phyloP scores from a whole-genome alignment of 2,329 filamentous ascomycete genomes.

The Colletotrichum higginsianum region DNA sequence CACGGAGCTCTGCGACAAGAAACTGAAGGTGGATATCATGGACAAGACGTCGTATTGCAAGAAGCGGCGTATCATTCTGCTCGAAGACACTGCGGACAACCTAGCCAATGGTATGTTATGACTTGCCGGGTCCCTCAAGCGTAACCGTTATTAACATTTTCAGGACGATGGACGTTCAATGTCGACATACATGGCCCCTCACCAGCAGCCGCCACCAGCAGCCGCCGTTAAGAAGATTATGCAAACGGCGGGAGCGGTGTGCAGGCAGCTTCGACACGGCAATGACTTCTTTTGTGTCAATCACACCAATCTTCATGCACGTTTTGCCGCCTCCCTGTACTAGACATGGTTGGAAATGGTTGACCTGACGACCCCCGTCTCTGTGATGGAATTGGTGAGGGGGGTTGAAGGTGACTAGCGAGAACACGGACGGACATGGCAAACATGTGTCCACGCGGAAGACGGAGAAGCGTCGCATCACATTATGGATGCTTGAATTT shows the following conservation, averaged over 20 bases:
- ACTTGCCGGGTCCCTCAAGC: not conserved
- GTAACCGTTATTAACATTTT: constrained; percentile 45
- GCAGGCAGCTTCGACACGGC: not conserved
- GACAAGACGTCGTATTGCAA: constrained; percentile 99
- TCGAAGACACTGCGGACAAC: constrained; percentile 94
- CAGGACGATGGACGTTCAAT: constrained; percentile 65
- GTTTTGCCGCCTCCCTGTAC: not conserved
- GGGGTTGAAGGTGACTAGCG: not conserved
- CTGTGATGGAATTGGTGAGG: not conserved
- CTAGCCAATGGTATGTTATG: constrained; percentile 79
- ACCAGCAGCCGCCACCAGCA: constrained; percentile 45
- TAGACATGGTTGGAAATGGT: constrained; percentile 1
- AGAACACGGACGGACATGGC: not conserved
- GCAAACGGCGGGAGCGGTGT: not conserved
- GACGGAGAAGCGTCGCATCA: constrained; percentile 2
- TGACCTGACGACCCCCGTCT: too few species aligned
- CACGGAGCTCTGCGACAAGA: constrained; percentile 85
- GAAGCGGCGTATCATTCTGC: constrained; percentile 88
- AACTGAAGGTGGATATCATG: constrained; percentile 97
- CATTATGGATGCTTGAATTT: not conserved
- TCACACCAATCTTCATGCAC: not conserved
- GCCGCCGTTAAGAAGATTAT: constrained; percentile 43
- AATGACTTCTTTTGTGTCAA: not conserved
- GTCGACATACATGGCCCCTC: constrained; percentile 49
- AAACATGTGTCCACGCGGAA: not conserved